A percentile compares a stretch with the other conserved stretches of the same genome.
These are phyloP conservation scores for Azolla pinnata DNA, from an alignment of 75 land plant genomes.

Conservation along the genomic window DNA sequence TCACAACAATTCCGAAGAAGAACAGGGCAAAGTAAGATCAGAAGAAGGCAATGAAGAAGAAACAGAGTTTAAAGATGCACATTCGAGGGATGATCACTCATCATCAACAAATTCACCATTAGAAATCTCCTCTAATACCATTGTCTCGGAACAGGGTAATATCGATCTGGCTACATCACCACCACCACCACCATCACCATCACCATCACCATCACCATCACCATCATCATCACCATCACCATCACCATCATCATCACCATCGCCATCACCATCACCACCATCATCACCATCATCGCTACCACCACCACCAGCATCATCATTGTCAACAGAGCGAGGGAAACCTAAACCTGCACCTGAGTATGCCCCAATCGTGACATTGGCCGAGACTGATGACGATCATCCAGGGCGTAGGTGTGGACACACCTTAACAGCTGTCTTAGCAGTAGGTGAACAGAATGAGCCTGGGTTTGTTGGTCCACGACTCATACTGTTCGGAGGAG, in stretches of 20 bases:
- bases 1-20: too few relatives aligned
- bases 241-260: background rate
- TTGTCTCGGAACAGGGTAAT: background rate
- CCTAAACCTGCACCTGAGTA: conserved; percentile 53
- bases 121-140: background rate
- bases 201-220: background rate
- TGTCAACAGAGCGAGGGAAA: conserved; percentile 34
- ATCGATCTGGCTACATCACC: background rate
- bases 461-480: conserved; percentile 58
- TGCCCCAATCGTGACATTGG: conserved; percentile 27
- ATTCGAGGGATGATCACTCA: too few relatives aligned
- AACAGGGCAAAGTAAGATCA: too few relatives aligned
- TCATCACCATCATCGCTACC: conserved; percentile 4
- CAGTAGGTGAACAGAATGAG: conserved; percentile 20
- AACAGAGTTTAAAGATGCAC: too few relatives aligned
- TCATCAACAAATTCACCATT: background rate
- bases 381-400: conserved; percentile 71
- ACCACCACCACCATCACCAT: background rate
- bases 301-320: conserved; percentile 6
- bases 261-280: background rate
- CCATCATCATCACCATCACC: background rate
- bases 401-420: conserved; percentile 80
- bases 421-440: conserved; percentile 67
- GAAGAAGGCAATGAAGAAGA: too few relatives aligned
- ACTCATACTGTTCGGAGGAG: conserved; percentile 80